Conservation (phyloP, 2,329 filamentous ascomycete genomes). For the Arachnopeziza araneosa region DNA sequence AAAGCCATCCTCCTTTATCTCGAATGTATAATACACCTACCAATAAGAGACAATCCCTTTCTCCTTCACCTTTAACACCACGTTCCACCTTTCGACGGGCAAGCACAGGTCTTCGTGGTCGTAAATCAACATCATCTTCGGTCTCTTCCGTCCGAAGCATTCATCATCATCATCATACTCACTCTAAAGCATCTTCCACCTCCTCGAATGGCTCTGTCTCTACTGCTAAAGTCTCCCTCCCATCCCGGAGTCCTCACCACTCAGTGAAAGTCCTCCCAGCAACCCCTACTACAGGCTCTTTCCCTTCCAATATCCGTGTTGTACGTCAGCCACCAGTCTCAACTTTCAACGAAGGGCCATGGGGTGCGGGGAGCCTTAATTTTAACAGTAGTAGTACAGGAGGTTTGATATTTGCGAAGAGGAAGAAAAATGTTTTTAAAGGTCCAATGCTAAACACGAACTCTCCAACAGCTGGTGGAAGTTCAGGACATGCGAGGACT, state of each 20-base stretch:
- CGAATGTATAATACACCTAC: slow-evolving; percentile 36
- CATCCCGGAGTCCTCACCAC: slow-evolving; percentile 71
- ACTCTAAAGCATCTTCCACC: slow-evolving; percentile 91
- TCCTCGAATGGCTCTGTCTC: slow-evolving; percentile 74
- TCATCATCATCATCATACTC: slow-evolving; percentile 77
- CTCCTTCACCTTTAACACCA: slow-evolving; percentile 82
- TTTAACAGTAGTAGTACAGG: slow-evolving; percentile 55
- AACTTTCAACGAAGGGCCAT: slow-evolving; percentile 53
- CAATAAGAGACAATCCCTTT: slow-evolving; percentile 75
- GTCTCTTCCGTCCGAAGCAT: slow-evolving; percentile 90
- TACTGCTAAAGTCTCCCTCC: slow-evolving; percentile 61
- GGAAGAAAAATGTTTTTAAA: slow-evolving; percentile 78
- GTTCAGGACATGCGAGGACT: slow-evolving; percentile 25
- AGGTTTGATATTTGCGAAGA: slow-evolving; percentile 71
- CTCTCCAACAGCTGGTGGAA: slow-evolving; percentile 13
- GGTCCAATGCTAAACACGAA: slow-evolving; percentile 59
- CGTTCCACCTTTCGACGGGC: slow-evolving; percentile 79
- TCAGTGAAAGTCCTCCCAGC: slow-evolving; percentile 94
- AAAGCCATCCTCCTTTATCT: slow-evolving; percentile 27
- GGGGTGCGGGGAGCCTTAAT: slow-evolving; percentile 41
- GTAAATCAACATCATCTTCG: slow-evolving; percentile 94
- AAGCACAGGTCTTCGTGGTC: slow-evolving; percentile 76
- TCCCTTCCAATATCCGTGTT: slow-evolving; percentile 81
- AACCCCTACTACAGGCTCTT: slow-evolving; percentile 68
- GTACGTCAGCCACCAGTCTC: slow-evolving; percentile 56